phyloP scores from a whole-genome alignment of 2,329 filamentous ascomycete species.

The Ploettnerulaceae sp. region DNA sequence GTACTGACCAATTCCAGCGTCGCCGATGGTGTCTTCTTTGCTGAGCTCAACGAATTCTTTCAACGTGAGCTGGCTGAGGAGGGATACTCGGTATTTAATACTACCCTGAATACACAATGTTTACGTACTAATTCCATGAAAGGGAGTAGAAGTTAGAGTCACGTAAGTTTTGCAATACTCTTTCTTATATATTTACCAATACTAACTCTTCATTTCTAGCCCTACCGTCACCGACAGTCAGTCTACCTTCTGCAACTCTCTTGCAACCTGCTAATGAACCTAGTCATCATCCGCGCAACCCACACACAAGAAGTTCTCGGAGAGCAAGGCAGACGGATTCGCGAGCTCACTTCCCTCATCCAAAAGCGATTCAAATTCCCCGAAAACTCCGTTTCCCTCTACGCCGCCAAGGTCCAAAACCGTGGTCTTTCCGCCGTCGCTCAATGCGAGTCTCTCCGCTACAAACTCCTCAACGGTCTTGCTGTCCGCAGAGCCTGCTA shows the following conservation, averaged over 20 bases:
- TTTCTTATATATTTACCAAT: slow-evolving; percentile 36
- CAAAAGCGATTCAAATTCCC: slow-evolving; percentile 99
- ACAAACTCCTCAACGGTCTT: slow-evolving; percentile 99
- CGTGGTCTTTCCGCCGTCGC: slow-evolving; percentile 99
- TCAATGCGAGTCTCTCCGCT: slow-evolving; percentile 99
- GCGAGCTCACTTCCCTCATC: slow-evolving; percentile 99
- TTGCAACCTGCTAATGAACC: background rate
- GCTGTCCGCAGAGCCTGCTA: slow-evolving; percentile 99
- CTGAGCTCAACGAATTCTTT: slow-evolving; percentile 99
- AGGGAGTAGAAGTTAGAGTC: slow-evolving; percentile 98
- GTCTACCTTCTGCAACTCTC: background rate
- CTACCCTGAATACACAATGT: background rate
- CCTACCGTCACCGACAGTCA: slow-evolving; percentile 66
- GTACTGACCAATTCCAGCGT: slow-evolving; percentile 40
- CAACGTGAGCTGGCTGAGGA: slow-evolving; percentile 99
- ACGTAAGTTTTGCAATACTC: slow-evolving; percentile 74
- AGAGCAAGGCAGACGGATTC: slow-evolving; percentile 99
- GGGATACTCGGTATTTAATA: slow-evolving; percentile 65
- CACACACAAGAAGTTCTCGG: slow-evolving; percentile 99
- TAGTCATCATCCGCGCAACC: slow-evolving; percentile 89
- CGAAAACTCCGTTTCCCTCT: slow-evolving; percentile 99
- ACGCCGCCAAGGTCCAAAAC: slow-evolving; percentile 99
- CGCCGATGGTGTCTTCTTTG: slow-evolving; percentile 99
- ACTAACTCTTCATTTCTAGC: background rate
- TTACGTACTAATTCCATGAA: background rate